A percentile compares a stretch with the other conserved stretches of the same genome.
phyloP scores from a whole-genome alignment of 2,329 filamentous ascomycete genomes.

The Akanthomyces muscarius region DNA sequence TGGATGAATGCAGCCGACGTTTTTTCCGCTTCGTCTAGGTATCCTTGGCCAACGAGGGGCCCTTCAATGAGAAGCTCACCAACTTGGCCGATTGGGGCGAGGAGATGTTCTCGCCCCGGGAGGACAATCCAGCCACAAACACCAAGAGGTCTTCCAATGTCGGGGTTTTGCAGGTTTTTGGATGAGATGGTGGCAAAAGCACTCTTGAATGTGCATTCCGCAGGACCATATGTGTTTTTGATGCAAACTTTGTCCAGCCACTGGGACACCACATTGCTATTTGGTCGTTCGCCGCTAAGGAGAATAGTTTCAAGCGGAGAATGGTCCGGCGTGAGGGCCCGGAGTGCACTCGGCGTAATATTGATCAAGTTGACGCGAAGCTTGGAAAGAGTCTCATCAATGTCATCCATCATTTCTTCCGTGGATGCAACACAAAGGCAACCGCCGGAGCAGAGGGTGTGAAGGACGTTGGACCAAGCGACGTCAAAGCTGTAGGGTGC shows the following conservation, averaged over 20 bases:
- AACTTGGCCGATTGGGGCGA: neutral
- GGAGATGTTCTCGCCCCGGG: neutral
- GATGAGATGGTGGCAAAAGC: neutral
- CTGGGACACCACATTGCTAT: neutral
- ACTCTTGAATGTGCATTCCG: constrained; percentile 7
- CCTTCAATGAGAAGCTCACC: constrained; percentile 17
- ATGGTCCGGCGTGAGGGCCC: neutral
- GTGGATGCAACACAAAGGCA: constrained; percentile 2
- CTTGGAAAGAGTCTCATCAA: neutral
- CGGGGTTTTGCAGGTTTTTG: neutral
- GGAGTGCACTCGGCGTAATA: neutral
- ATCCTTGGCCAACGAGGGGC: constrained; percentile 2
- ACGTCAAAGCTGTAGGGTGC: constrained; percentile 21
- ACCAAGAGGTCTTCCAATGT: constrained; percentile 10
- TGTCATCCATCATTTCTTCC: neutral
- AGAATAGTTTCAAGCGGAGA: neutral
- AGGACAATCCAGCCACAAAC: constrained; percentile 4
- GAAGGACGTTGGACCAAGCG: neutral
- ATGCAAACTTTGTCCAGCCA: neutral
- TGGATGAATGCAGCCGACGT: constrained; percentile 32
- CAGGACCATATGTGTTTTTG: constrained; percentile 8
- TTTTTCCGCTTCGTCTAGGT: neutral
- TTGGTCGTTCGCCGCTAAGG: neutral
- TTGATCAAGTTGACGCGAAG: neutral
- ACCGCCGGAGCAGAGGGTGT: neutral